phyloP scores from a whole-genome alignment of 129 eudicot species.

The Erigeron canadensis region DNA sequence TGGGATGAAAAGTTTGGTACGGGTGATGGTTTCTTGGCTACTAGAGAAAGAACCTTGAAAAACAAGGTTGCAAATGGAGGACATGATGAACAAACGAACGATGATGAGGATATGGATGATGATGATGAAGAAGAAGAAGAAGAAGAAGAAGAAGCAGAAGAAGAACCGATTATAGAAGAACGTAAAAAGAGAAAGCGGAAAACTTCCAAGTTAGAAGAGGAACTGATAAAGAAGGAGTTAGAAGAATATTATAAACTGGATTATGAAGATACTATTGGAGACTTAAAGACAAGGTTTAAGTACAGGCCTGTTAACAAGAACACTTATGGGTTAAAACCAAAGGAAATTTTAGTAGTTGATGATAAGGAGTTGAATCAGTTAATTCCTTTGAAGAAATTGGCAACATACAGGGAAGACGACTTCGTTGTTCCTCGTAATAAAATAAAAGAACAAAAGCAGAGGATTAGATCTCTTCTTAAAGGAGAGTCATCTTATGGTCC shows the following conservation, averaged over 20 bases:
- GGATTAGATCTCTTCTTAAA: constrained; percentile 34
- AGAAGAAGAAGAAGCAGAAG: constrained; percentile 23
- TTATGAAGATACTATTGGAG: constrained; percentile 81
- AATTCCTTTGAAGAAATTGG: constrained; percentile 77
- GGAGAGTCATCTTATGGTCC: constrained; percentile 34
- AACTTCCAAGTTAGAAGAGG: constrained; percentile 43
- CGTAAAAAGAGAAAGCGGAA: constrained; percentile 63
- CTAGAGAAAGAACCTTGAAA: constrained; percentile 34
- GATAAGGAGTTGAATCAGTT: constrained; percentile 84
- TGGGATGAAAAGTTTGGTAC: constrained; percentile 55
- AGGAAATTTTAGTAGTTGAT: constrained; percentile 56
- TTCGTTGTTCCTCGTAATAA: constrained; percentile 66
- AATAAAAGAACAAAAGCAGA: constrained; percentile 42
- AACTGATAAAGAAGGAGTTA: constrained; percentile 49
- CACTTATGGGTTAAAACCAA: constrained; percentile 52
- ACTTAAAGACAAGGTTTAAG: constrained; percentile 74
- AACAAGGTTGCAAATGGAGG: constrained; percentile 2
- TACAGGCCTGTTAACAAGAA: constrained; percentile 65
- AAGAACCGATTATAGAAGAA: constrained; percentile 27
- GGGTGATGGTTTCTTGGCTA: constrained; percentile 50
- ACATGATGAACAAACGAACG: constrained; percentile 26
- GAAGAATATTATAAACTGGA: constrained; percentile 83
- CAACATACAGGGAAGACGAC: constrained; percentile 78
- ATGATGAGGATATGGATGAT: not conserved
- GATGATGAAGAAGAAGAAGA: not conserved